phyloP scores from a whole-genome alignment of 2,329 filamentous ascomycete genomes.

The Alternaria gaisen region DNA sequence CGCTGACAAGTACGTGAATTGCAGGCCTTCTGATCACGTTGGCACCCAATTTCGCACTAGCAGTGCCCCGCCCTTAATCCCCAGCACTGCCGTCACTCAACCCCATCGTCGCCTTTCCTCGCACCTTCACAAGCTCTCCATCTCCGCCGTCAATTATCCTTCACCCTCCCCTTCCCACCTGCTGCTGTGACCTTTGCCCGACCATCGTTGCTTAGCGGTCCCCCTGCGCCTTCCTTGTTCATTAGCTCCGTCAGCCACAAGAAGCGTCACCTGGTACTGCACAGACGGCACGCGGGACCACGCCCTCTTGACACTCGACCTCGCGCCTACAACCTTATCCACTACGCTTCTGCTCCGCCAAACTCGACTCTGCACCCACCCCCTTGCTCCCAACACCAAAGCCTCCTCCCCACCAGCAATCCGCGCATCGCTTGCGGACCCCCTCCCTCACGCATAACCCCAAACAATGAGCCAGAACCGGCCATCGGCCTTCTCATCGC shows the following conservation, averaged over 20 bases:
- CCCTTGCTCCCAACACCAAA: constrained; percentile 56
- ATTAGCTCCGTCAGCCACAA: constrained; percentile 30
- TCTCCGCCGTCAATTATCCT: constrained; percentile 35
- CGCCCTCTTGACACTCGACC: constrained; percentile 34
- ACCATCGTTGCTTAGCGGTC: constrained; percentile 25
- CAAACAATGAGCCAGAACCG: constrained; percentile 85
- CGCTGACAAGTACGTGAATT: constrained; percentile 20
- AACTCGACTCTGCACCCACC: constrained; percentile 53
- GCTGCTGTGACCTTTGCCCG: constrained; percentile 13
- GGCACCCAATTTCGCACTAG: constrained; percentile 27
- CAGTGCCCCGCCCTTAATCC: constrained; percentile 32
- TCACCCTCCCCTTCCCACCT: constrained; percentile 10
- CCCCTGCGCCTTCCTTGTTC: constrained; percentile 31
- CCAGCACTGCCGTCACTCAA: constrained; percentile 36
- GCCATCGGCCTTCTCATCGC: constrained; percentile 83
- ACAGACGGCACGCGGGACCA: constrained; percentile 33
- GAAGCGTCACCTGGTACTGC: constrained; percentile 31
- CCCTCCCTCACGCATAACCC: constrained; percentile 35
- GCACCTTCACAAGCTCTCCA: constrained; percentile 26
- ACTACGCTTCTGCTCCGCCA: constrained; percentile 61
- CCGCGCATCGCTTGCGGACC: constrained; percentile 42
- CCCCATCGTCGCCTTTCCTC: constrained; percentile 34
- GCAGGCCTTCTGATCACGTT: constrained; percentile 23
- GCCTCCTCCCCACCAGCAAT: constrained; percentile 54
- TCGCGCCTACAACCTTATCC: constrained; percentile 50